phyloP scores from a whole-genome alignment of 129 eudicot genomes.

The Mikania micrantha region DNA sequence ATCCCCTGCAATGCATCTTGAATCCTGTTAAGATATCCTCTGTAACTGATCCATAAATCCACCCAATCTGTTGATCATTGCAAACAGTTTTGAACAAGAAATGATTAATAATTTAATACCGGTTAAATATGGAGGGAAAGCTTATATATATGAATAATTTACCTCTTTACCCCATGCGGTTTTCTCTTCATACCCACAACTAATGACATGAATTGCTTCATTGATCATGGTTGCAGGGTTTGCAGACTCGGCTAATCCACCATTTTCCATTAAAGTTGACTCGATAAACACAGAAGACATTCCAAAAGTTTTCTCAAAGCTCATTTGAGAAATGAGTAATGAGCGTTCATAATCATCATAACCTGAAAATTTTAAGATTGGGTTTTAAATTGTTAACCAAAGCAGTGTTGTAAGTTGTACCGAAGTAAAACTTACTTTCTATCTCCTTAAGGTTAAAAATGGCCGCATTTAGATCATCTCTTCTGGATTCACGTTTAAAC shows the following conservation, averaged over 20 bases:
- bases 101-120: background rate
- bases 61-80: constrained; percentile 67
- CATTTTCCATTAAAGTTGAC: constrained; percentile 93
- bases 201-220: constrained; percentile 97
- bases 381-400: background rate
- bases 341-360: constrained; percentile 96
- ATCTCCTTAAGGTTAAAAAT: constrained; percentile 94
- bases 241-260: constrained; percentile 87
- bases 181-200: constrained; percentile 99
- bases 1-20: constrained; percentile 99
- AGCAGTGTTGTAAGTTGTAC: background rate
- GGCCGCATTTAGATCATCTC: constrained; percentile 92
- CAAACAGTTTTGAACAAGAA: constrained; percentile 1
- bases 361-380: constrained; percentile 34
- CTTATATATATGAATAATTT: background rate
- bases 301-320: constrained; percentile 99
- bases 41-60: constrained; percentile 98
- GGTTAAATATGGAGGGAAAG: background rate
- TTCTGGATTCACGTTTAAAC: constrained; percentile 77
- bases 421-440: constrained; percentile 51
- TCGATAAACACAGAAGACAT: constrained; percentile 89
- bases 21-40: constrained; percentile 97
- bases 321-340: constrained; percentile 89
- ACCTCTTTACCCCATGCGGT: constrained; percentile 99
- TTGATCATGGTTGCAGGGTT: constrained; percentile 78